Percentiles rank a stretch among this genome's conserved stretches.
These are phyloP conservation scores for Talaromyces adpressus DNA, from an alignment of 495 filamentous ascomycete species.

Conservation along the genomic window DNA sequence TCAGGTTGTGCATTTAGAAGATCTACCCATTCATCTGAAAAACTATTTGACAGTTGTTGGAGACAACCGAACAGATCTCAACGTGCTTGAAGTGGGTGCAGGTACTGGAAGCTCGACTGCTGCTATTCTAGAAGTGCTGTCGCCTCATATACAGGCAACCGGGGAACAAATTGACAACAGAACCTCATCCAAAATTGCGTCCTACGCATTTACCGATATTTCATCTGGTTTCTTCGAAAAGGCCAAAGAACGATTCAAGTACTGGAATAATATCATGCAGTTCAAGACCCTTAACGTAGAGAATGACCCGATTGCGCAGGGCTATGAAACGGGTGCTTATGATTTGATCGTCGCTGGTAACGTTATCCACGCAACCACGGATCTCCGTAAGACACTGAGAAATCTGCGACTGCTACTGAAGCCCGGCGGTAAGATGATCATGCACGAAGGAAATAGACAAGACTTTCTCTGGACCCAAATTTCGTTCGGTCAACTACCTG, in stretches of 20 bases:
- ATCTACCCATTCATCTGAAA: slow-evolving; percentile 16
- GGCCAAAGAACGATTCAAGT: slow-evolving; percentile 28
- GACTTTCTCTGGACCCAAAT: slow-evolving; percentile 23
- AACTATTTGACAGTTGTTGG: slow-evolving; percentile 21
- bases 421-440: slow-evolving; percentile 44
- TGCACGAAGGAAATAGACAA: slow-evolving; percentile 37
- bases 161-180: too few species aligned
- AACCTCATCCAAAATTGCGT: not conserved
- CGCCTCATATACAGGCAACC: too few species aligned
- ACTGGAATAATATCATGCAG: slow-evolving; percentile 24
- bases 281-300: slow-evolving; percentile 41
- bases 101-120: slow-evolving; percentile 46
- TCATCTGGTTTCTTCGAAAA: slow-evolving; percentile 44
- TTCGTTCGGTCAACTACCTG: slow-evolving; percentile 36
- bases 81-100: slow-evolving; percentile 47
- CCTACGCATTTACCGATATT: slow-evolving; percentile 46
- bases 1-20: slow-evolving; percentile 18
- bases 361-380: slow-evolving; percentile 43
- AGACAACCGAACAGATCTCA: slow-evolving; percentile 28
- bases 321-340: slow-evolving; percentile 31
- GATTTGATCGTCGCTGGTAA: slow-evolving; percentile 45
- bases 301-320: slow-evolving; percentile 30
- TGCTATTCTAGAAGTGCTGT: slow-evolving; percentile 26
- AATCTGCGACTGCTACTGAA: slow-evolving; percentile 36
- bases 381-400: slow-evolving; percentile 33